Percentiles rank a stretch among this genome's conserved stretches.
phyloP scores from a whole-genome alignment of 2,329 filamentous ascomycete genomes.

The Atkinsonella hypoxylon region DNA sequence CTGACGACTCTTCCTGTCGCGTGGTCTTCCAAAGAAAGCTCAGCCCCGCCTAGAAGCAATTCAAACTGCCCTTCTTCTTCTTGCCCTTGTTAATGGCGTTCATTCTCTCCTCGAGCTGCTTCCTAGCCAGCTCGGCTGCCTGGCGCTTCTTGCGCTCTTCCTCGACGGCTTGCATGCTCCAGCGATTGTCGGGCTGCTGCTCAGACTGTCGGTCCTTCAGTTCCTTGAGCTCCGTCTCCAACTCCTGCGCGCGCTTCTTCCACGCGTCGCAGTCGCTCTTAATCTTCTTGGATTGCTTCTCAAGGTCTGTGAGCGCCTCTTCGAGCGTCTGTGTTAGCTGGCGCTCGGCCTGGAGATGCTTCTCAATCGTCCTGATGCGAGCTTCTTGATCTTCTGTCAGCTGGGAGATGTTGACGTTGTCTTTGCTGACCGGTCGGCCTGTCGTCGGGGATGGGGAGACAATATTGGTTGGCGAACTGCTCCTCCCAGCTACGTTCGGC shows the following conservation, averaged over 20 bases:
- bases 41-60: slow-evolving; percentile 67
- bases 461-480: slow-evolving; percentile 31
- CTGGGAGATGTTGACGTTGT: slow-evolving; percentile 54
- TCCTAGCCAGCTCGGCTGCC: slow-evolving; percentile 78
- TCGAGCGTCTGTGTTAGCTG: slow-evolving; percentile 92
- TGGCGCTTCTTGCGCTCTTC: slow-evolving; percentile 90
- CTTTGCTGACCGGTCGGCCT: slow-evolving; percentile 70
- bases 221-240: slow-evolving; percentile 62
- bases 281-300: slow-evolving; percentile 82
- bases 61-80: slow-evolving; percentile 91
- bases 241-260: slow-evolving; percentile 70
- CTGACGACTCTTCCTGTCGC: neutral
- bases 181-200: slow-evolving; percentile 42
- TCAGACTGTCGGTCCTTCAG: slow-evolving; percentile 40
- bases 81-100: slow-evolving; percentile 78
- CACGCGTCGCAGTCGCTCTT: slow-evolving; percentile 83
- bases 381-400: slow-evolving; percentile 90
- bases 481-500: slow-evolving; percentile 43
- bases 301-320: slow-evolving; percentile 87
- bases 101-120: slow-evolving; percentile 89
- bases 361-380: slow-evolving; percentile 90
- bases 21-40: slow-evolving; percentile 9
- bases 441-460: slow-evolving; percentile 40
- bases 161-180: slow-evolving; percentile 80
- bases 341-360: slow-evolving; percentile 90